These are phyloP conservation scores for Physcomitrellopsis africana DNA, from an alignment of 225 moss, liverwort and hornwort genomes.

Conservation along the genomic window DNA sequence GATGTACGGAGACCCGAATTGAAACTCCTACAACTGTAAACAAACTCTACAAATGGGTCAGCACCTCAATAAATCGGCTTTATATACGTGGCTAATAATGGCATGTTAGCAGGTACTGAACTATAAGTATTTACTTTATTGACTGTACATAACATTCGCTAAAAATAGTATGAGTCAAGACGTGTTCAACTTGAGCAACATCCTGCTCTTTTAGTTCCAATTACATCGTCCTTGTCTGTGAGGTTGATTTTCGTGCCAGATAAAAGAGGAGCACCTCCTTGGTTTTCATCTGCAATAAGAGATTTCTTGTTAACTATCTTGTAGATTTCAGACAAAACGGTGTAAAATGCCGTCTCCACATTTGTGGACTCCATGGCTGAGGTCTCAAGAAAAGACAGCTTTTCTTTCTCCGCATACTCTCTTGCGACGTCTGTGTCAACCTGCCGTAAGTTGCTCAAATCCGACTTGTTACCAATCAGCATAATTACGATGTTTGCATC, in stretches of 20 bases:
- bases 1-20: slow-evolving; percentile 23
- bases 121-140: not conserved
- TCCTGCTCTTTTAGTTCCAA: slow-evolving; percentile 43
- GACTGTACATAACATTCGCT: slow-evolving; percentile 42
- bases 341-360: slow-evolving; percentile 88
- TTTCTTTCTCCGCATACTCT: slow-evolving; percentile 87
- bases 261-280: slow-evolving; percentile 36
- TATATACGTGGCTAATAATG: slow-evolving; percentile 19
- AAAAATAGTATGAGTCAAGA: not conserved
- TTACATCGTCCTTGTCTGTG: slow-evolving; percentile 50
- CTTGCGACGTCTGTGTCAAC: slow-evolving; percentile 79
- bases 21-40: slow-evolving; percentile 34
- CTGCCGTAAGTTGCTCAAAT: slow-evolving; percentile 75
- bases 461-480: slow-evolving; percentile 92
- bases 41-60: slow-evolving; percentile 24
- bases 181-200: slow-evolving; percentile 51
- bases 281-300: slow-evolving; percentile 80
- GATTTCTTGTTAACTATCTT: slow-evolving; percentile 92
- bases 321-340: slow-evolving; percentile 88
- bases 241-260: slow-evolving; percentile 63
- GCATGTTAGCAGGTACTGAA: not conserved
- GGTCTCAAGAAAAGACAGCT: slow-evolving; percentile 86
- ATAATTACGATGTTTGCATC: slow-evolving; percentile 92
- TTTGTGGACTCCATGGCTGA: slow-evolving; percentile 92
- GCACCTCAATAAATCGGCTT: slow-evolving; percentile 14